phyloP scores from a whole-genome alignment of 2,329 filamentous ascomycete species.

The Xylaria sp. region DNA sequence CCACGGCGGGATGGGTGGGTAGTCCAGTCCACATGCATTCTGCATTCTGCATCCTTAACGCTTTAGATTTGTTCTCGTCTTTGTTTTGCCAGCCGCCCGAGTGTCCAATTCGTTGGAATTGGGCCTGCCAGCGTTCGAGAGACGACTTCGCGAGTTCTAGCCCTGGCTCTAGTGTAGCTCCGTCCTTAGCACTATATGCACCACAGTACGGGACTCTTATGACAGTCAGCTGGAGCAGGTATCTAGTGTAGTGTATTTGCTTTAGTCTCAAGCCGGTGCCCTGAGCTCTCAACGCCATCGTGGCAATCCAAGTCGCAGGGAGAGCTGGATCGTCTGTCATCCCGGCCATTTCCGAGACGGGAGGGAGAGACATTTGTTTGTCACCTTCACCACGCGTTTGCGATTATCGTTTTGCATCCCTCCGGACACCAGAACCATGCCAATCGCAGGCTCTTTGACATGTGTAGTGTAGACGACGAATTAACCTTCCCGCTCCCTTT shows the following conservation, averaged over 20 bases:
- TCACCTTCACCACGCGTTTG: not conserved
- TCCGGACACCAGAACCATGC: not conserved
- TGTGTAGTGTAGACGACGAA: not conserved
- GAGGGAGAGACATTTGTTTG: not conserved
- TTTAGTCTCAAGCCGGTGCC: not conserved
- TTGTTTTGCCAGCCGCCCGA: no score
- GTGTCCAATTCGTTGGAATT: slow-evolving; percentile 11
- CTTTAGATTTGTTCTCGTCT: no score
- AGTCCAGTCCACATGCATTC: no score
- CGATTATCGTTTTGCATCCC: not conserved
- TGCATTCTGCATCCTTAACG: no score
- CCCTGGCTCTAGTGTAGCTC: not conserved
- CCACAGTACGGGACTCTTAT: not conserved
- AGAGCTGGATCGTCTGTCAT: not conserved
- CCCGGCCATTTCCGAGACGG: no score
- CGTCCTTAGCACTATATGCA: not conserved
- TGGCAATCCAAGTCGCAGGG: not conserved
- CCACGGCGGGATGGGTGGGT: not conserved
- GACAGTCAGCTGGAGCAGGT: not conserved
- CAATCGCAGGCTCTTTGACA: not conserved
- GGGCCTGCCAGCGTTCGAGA: not conserved
- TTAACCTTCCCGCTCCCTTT: not conserved
- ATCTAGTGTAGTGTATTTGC: not conserved
- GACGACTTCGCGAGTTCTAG: not conserved
- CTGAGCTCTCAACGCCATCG: not conserved